Evolutionary conservation across 306 rosid genomes (phyloP).

Genomic region (Citrullus colocynthis): DNA sequence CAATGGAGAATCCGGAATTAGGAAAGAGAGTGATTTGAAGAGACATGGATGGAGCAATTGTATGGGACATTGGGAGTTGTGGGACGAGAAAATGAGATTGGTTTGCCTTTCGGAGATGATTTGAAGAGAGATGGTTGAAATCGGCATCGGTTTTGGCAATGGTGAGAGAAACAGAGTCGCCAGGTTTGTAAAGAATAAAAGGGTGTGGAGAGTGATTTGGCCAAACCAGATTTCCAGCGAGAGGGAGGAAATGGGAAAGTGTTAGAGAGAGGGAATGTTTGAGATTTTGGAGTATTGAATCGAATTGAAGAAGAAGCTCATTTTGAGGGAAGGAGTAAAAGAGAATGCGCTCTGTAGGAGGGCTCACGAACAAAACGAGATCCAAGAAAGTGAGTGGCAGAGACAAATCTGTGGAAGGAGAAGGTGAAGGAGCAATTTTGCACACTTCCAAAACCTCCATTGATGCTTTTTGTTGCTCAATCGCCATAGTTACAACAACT

Average conservation of each 20-base stretch:
- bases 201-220: conserved; percentile 9
- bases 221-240: conserved; percentile 26
- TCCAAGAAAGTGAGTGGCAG: conserved; percentile 30
- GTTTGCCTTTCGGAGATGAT: neutral
- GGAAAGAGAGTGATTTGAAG: conserved; percentile 44
- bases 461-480: neutral
- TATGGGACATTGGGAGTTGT: neutral
- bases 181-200: conserved; percentile 12
- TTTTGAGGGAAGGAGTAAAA: conserved; percentile 16
- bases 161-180: conserved; percentile 16
- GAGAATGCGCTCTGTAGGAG: conserved; percentile 21
- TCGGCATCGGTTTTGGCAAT: conserved; percentile 19
- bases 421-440: neutral
- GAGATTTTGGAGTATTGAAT: conserved; percentile 1
- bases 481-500: neutral
- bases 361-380: conserved; percentile 12
- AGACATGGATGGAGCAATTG: conserved; percentile 13
- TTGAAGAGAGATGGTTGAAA: conserved; percentile 8
- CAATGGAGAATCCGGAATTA: conserved; percentile 28
- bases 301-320: neutral
- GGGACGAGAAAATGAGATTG: conserved; percentile 26
- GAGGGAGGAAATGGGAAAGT: conserved; percentile 27
- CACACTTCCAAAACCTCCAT: neutral
- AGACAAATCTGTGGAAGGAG: neutral
- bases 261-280: conserved; percentile 26